These are phyloP conservation scores for Cyclotella sp. DNA, from an alignment of 108 stramenopile species.

Conservation along the genomic window DNA sequence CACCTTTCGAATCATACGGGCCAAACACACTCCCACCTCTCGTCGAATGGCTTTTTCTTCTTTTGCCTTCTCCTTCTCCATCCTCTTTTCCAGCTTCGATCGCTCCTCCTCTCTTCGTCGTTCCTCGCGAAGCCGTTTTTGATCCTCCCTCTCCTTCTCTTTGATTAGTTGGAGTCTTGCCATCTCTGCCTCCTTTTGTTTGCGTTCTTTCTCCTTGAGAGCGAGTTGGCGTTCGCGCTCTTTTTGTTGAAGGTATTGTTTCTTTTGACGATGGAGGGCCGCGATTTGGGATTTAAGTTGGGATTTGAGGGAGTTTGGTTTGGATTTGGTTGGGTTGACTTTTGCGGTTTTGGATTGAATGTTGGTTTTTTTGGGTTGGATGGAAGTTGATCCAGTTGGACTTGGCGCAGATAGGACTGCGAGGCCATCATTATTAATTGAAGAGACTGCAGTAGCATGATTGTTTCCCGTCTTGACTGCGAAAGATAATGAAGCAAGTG, in stretches of 20 bases:
- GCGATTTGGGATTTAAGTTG: constrained; percentile 73
- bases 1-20: neutral
- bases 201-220: neutral
- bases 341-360: neutral
- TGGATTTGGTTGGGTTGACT: constrained; percentile 11
- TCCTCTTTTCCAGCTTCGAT: constrained; percentile 25
- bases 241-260: constrained; percentile 37
- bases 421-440: neutral
- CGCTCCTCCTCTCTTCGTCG: constrained; percentile 14
- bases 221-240: constrained; percentile 20
- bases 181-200: constrained; percentile 41
- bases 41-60: constrained; percentile 1
- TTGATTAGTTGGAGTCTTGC: neutral
- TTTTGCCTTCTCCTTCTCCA: neutral
- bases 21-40: neutral
- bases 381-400: neutral
- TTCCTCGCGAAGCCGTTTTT: neutral
- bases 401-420: neutral
- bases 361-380: neutral
- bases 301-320: constrained; percentile 51
- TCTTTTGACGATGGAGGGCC: constrained; percentile 55
- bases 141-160: constrained; percentile 20
- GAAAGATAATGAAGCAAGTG: too few relatives aligned
- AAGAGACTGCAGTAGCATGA: neutral
- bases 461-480: too few relatives aligned